Evolutionary conservation across 2,329 filamentous ascomycete species (phyloP), one percentile per base, ranked within the genome.

Genomic region (Penicillium sp.): DNA sequence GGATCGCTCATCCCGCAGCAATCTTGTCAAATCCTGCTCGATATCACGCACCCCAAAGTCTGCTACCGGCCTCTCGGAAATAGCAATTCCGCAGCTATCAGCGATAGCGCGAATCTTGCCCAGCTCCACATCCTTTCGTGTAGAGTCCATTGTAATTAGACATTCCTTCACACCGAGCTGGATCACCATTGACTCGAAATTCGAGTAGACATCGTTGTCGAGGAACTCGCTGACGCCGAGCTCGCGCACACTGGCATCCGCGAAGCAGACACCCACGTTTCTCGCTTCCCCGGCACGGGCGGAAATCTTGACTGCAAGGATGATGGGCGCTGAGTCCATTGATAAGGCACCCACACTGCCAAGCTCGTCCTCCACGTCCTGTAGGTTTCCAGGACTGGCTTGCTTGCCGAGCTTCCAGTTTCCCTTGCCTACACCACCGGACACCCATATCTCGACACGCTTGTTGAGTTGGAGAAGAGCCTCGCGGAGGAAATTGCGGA

Each of bases 141-240:
- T 79, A 57, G 86, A 85, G 70, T 98, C 93, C 21, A 86, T 78
- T 67, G 92, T 89, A n/a, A 99, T 77, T 29, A 99, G 78, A 69
- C 93, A 97, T 74, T 99, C 95, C 71, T 92, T 95, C 21, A 97
- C 92, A 6, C 95, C 95, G 3, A 99, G 85, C 72, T 99, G 96
- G 64, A 99, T 99, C 52, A 99, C 85, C 19, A 99, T 83, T 3
- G 93, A 92, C 77, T 99, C 95, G 65, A 99, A 96, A 74, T 99
- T 99, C 52, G 93, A 98, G 78, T 96, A 99, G 10, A 97, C 82
- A 72, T 99, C 95, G 70, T 98, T 99, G 81, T 99, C 95, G n/a
- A 96, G 85, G 64, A 99, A 99, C 72, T 99, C 96, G 80, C 91
- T 96, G 53, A 99, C 92, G 9, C 95, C 95, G 2, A 99, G 83